Conservation (phyloP, 306 rosid genomes). For the Lupinus albus region DNA sequence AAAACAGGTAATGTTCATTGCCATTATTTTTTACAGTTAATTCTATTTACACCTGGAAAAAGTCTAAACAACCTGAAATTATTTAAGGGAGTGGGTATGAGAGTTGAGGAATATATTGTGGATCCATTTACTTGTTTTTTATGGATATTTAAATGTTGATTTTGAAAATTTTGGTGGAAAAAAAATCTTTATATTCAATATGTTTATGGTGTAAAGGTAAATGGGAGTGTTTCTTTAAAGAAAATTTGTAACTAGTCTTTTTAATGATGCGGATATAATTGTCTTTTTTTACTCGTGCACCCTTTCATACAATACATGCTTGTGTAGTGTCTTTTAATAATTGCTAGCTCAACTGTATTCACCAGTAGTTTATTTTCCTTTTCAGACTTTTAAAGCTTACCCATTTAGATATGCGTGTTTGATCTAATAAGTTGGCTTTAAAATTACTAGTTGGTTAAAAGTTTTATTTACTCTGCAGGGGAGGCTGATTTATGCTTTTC, state of each 20-base stretch:
- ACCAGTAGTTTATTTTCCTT: constrained; percentile 16
- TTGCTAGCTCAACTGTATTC: background rate
- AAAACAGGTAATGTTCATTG: constrained; percentile 40
- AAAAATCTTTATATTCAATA: no score
- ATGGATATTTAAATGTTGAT: no score
- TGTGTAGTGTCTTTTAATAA: background rate
- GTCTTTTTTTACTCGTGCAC: background rate
- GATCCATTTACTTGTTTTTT: no score
- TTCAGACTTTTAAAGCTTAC: background rate
- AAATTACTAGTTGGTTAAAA: background rate
- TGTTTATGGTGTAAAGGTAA: no score
- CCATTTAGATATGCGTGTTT: constrained; percentile 22
- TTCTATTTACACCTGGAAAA: constrained; percentile 39
- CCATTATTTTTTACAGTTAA: constrained; percentile 44
- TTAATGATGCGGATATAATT: no score
- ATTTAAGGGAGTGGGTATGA: no score
- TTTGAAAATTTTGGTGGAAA: no score
- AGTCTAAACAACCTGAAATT: no score
- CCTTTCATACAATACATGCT: background rate
- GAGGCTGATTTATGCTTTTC: constrained; percentile 3
- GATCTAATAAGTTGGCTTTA: background rate
- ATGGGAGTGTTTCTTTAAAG: no score
- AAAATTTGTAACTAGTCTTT: no score
- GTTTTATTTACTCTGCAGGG: constrained; percentile 33
- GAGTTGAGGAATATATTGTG: constrained; percentile 47